Evolutionary conservation across 306 rosid species (phyloP), one percentile per base, ranked within the genome.

Genomic region (Gastrolobium bilobum): DNA sequence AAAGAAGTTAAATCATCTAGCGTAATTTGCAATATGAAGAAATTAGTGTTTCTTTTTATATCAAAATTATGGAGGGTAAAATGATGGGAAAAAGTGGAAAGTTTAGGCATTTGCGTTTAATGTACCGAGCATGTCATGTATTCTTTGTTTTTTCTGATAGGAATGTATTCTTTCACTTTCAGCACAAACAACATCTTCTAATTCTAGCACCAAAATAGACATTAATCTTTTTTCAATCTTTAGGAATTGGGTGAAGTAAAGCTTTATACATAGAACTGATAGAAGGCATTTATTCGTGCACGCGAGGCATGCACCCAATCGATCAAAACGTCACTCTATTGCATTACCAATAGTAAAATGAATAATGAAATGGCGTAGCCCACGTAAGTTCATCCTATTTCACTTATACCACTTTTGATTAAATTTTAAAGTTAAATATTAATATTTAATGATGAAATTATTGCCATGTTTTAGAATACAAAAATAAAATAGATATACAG

Each of bases 291-390:
- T 68, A 79, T 74, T 75, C 84, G 73, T 74, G 59, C 58, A 68
- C 70, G 64, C 43, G 68, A 83, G 81, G 83, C 77, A 83, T 77
- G 79, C 65, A 52, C 68, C 70, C 62, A 42, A 77, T 56, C 13
- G 5, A 26, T 51, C 53, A 64, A 76, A 51, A 54, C 73, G 61
- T 64, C 44, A 64, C 73, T 64, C 69, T 33, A 5, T 40, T 13
- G 43, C 34, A 42, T 73, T 43, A 15, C 31, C 15, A 8, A 20
- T 20, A 20, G 26, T 20, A 20, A 20, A 20, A 20, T 20, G 26
- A 20, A 20, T 20, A 20, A 20, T 20, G 26, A 20, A 20, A 20
- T 20, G 26, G 26, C 26, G 26, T 20, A 20, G 26, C 26, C 26
- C 26, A 20, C 26, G 26, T 20, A 20, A 20, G 26, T 20, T 20